These are phyloP conservation scores for Neurospora pannonica DNA, from an alignment of 495 filamentous ascomycete genomes.

Conservation along the genomic window DNA sequence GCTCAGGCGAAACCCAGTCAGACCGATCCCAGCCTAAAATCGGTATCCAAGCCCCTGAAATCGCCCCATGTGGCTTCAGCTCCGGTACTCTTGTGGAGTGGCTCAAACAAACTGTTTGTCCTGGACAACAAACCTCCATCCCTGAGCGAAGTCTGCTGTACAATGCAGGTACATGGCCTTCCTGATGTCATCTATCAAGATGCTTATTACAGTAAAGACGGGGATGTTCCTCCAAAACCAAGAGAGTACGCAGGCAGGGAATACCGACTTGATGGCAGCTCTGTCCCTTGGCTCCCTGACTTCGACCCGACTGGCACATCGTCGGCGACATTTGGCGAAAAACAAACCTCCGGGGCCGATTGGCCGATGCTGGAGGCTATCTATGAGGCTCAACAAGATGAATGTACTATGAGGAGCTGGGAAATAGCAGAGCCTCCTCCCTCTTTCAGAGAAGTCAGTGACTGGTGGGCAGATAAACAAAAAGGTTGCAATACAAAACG, in stretches of 20 bases:
- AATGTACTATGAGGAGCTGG: slow-evolving; percentile 54
- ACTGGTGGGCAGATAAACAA: slow-evolving; percentile 50
- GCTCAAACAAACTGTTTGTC: slow-evolving; percentile 16
- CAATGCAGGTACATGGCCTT: slow-evolving; percentile 31
- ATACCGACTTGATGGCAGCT: slow-evolving; percentile 68
- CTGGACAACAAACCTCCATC: slow-evolving; percentile 29
- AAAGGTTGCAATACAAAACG: slow-evolving; percentile 8
- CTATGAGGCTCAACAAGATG: slow-evolving; percentile 39
- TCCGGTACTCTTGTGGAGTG: slow-evolving; percentile 10
- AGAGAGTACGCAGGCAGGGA: slow-evolving; percentile 85
- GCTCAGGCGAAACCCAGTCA: slow-evolving; percentile 3
- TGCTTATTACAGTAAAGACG: slow-evolving; percentile 78
- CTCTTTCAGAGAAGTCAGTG: slow-evolving; percentile 55
- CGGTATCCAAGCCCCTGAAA: not conserved
- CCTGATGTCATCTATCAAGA: slow-evolving; percentile 66
- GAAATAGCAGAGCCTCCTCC: slow-evolving; percentile 59
- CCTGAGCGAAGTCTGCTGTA: slow-evolving; percentile 28
- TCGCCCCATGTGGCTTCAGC: not conserved
- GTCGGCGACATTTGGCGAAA: slow-evolving; percentile 46
- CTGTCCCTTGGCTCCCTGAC: slow-evolving; percentile 63
- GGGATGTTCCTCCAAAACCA: slow-evolving; percentile 68
- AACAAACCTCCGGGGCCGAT: slow-evolving; percentile 34
- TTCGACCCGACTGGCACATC: slow-evolving; percentile 62
- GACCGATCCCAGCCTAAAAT: not conserved
- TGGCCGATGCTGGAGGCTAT: slow-evolving; percentile 38